Evolutionary conservation across 2,329 filamentous ascomycete species (phyloP).

Genomic region (Lomentospora prolificans): DNA sequence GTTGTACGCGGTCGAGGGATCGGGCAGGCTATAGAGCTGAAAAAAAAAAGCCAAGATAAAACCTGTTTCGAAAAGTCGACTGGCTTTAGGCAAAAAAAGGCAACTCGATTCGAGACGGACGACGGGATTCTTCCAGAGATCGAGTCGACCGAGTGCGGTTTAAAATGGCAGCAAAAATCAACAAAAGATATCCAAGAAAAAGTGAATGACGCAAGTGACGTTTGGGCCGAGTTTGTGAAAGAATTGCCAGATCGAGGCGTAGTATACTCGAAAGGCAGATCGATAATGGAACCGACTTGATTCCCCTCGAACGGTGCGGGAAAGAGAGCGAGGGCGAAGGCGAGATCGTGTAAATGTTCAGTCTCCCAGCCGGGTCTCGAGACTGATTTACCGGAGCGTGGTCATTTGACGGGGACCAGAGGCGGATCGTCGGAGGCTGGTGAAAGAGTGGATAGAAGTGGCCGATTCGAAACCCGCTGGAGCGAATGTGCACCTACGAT

Average conservation of each 20-base stretch:
- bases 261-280: neutral
- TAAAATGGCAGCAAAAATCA: neutral
- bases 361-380: neutral
- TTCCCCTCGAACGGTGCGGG: too few species aligned
- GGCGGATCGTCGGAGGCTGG: neutral
- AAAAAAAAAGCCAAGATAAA: too few species aligned
- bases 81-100: conserved; percentile 1
- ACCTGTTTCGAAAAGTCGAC: neutral
- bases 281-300: neutral
- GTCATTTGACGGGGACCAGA: conserved; percentile 6
- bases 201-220: too few species aligned
- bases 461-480: neutral
- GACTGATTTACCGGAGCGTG: conserved; percentile 2
- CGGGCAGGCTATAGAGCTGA: too few species aligned
- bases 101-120: neutral
- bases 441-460: neutral
- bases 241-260: conserved; percentile 10
- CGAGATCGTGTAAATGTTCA: neutral
- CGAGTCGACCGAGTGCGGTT: neutral
- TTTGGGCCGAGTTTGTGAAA: neutral
- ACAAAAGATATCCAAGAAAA: neutral
- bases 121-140: conserved; percentile 2
- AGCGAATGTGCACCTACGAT: neutral
- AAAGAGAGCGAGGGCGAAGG: too few species aligned
- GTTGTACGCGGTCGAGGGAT: neutral